Percentiles rank a stretch among this genome's conserved stretches.
Conservation (phyloP, 768 basidiomycete genomes). For the Gymnopilus dilepis region DNA sequence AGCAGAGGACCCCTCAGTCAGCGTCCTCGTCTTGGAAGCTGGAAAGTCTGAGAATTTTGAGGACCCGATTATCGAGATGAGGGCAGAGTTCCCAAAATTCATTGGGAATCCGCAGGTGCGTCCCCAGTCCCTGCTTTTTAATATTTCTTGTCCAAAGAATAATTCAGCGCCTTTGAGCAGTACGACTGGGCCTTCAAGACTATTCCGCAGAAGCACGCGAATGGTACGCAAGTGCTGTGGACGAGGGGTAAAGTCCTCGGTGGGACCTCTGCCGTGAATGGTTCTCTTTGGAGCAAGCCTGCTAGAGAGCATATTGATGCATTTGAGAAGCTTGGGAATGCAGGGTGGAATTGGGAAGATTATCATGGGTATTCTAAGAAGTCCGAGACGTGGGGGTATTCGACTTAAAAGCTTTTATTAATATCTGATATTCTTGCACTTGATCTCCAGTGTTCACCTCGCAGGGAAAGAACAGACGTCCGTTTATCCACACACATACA, state of each 20-base stretch:
- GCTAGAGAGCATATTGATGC: slow-evolving; percentile 35
- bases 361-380: slow-evolving; percentile 43
- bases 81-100: neutral
- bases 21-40: neutral
- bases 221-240: neutral
- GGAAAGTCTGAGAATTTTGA: neutral
- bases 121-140: neutral
- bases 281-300: slow-evolving; percentile 38
- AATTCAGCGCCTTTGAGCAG: too few species aligned
- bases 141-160: too few species aligned
- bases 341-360: slow-evolving; percentile 59
- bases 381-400: slow-evolving; percentile 38
- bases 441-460: slow-evolving; percentile 31
- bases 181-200: neutral
- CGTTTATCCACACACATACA: slow-evolving; percentile 32
- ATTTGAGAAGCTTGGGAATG: slow-evolving; percentile 56
- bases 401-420: neutral
- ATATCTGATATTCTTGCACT: neutral
- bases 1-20: slow-evolving; percentile 9
- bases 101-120: slow-evolving; percentile 4
- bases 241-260: slow-evolving; percentile 38
- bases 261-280: slow-evolving; percentile 51
- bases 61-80: slow-evolving; percentile 2
- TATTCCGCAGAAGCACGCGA: neutral
- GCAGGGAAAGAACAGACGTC: slow-evolving; percentile 30